These are phyloP conservation scores for Harringtonia lauricola DNA, from an alignment of 2,329 filamentous ascomycete species.

Conservation along the genomic window DNA sequence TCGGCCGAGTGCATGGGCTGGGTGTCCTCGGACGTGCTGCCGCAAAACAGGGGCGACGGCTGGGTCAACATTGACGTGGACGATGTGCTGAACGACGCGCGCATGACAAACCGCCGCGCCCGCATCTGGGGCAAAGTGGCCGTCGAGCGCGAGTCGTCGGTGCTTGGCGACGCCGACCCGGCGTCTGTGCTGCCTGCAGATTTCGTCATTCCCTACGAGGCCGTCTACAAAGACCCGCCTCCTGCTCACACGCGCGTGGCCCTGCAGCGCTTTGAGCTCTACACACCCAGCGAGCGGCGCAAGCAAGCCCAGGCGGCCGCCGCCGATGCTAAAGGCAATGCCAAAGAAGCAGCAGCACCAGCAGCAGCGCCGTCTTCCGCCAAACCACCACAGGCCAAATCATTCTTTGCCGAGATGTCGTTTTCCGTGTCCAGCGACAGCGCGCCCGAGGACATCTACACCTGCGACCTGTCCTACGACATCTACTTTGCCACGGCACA, in stretches of 20 bases:
- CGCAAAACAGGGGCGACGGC: conserved; percentile 38
- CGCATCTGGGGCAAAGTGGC: conserved; percentile 50
- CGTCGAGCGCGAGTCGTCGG: conserved; percentile 48
- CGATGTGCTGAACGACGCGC: conserved; percentile 28
- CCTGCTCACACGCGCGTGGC: conserved; percentile 33
- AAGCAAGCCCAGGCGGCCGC: conserved; percentile 28
- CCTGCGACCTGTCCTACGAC: conserved; percentile 41
- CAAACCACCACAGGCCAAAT: conserved; percentile 16
- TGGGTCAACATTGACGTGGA: conserved; percentile 50
- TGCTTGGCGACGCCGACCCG: conserved; percentile 46
- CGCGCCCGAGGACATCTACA: conserved; percentile 26
- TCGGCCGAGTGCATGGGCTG: conserved; percentile 58
- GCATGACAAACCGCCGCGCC: conserved; percentile 20
- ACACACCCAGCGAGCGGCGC: too few relatives aligned
- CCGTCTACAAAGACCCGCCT: conserved; percentile 35
- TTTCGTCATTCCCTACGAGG: conserved; percentile 51
- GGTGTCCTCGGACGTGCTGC: conserved; percentile 50
- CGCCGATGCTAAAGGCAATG: conserved; percentile 10
- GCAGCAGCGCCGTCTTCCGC: conserved; percentile 9
- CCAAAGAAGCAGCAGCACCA: neutral
- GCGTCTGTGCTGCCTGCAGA: conserved; percentile 46
- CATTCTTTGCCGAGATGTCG: conserved; percentile 27
- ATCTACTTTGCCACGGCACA: conserved; percentile 56
- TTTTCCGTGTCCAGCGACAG: conserved; percentile 31
- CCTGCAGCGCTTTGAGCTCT: conserved; percentile 39